Conservation (phyloP, 345 rosid species). For the Sapria himalayana region DNA sequence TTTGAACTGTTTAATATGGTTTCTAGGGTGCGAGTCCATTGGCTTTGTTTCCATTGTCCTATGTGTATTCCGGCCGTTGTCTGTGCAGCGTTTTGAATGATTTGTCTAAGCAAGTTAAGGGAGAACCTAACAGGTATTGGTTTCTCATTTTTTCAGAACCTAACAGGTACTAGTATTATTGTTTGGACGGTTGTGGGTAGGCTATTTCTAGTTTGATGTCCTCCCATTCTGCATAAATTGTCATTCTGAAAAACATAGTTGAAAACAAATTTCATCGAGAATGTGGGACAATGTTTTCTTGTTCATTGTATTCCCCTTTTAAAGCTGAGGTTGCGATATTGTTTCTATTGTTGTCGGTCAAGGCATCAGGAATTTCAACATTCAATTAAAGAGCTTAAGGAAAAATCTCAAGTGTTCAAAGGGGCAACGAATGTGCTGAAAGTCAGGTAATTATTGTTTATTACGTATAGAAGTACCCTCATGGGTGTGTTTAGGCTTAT, state of each 20-base stretch:
- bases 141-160: not conserved
- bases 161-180: not conserved
- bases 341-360: not conserved
- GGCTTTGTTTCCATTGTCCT: conserved; percentile 14
- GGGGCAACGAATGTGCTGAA: conserved; percentile 51
- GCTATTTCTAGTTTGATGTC: not conserved
- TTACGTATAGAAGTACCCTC: not conserved
- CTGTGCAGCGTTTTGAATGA: conserved; percentile 58
- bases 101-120: conserved; percentile 54
- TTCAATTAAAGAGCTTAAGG: conserved; percentile 64
- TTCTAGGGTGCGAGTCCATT: conserved; percentile 24
- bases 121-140: conserved; percentile 43
- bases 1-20: conserved; percentile 6
- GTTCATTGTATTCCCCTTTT: not conserved
- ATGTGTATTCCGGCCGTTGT: conserved; percentile 24
- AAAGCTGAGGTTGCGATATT: not conserved
- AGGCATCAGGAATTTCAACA: conserved; percentile 63
- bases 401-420: conserved; percentile 46
- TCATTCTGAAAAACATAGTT: too few species aligned
- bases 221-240: too few species aligned
- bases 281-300: too few species aligned
- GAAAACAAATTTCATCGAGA: too few species aligned
- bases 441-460: conserved; percentile 35
- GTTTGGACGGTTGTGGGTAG: not conserved
- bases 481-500: too few species aligned